These are phyloP conservation scores for Corniculantispora saksenae DNA, from an alignment of 2,329 filamentous ascomycete species.

Conservation along the genomic window DNA sequence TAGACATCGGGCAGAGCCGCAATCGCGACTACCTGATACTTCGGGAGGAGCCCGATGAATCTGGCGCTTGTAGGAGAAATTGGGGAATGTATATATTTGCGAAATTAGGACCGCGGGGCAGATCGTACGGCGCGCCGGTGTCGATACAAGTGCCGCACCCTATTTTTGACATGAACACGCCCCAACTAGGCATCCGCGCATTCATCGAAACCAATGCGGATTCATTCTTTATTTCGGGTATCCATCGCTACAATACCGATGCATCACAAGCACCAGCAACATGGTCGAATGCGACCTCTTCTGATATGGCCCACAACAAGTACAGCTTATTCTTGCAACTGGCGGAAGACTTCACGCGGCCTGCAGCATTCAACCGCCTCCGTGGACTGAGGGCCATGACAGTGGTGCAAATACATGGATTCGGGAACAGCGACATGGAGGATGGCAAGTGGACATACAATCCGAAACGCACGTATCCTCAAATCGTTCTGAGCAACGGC, in stretches of 20 bases:
- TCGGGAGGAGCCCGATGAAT: background rate
- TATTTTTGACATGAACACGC: conserved; percentile 12
- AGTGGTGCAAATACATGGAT: conserved; percentile 6
- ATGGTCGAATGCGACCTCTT: conserved; percentile 2
- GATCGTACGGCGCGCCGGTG: conserved; percentile 11
- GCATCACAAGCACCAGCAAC: background rate
- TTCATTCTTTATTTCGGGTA: conserved; percentile 11
- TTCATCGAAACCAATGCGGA: conserved; percentile 15
- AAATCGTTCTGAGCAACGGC: conserved; percentile 14
- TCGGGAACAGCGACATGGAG: conserved; percentile 13
- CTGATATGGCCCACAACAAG: conserved; percentile 15
- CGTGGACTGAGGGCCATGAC: background rate
- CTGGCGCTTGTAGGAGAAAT: background rate
- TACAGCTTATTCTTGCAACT: conserved; percentile 14
- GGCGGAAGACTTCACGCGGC: conserved; percentile 7
- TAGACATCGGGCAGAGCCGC: conserved; percentile 4
- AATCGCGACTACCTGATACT: conserved; percentile 14
- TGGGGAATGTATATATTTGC: conserved; percentile 18
- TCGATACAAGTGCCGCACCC: conserved; percentile 14
- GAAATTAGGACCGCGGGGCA: background rate
- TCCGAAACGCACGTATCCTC: conserved; percentile 9
- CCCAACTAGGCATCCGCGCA: conserved; percentile 2
- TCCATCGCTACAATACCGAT: conserved; percentile 2
- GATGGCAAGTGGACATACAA: conserved; percentile 8
- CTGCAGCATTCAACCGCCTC: background rate